These are phyloP conservation scores for Epichloe brachyelytri DNA, from an alignment of 2,329 filamentous ascomycete species.

Conservation along the genomic window DNA sequence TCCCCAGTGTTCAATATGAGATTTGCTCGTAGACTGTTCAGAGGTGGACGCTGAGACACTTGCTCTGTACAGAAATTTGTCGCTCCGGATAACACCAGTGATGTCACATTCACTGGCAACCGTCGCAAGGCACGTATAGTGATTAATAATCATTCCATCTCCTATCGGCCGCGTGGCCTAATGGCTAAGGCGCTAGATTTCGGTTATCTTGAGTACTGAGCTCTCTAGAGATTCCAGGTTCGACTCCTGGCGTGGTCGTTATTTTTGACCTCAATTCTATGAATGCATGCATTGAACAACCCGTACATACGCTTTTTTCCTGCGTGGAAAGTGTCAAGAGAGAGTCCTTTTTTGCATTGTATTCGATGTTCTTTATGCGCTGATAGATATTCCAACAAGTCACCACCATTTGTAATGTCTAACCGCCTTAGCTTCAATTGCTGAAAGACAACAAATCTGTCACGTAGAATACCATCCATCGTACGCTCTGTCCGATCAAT, in stretches of 20 bases:
- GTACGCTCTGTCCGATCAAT: neutral
- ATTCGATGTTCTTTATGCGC: no score
- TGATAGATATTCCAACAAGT: no score
- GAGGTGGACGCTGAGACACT: no score
- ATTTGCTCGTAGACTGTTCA: no score
- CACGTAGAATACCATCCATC: no score
- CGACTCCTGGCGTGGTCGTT: conserved; percentile 30
- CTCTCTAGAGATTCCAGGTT: conserved; percentile 31
- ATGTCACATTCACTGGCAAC: neutral
- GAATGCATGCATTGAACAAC: no score
- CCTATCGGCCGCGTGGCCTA: conserved; percentile 27
- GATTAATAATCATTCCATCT: neutral
- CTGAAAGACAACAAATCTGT: neutral
- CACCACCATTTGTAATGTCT: neutral
- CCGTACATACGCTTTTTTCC: neutral
- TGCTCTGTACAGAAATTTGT: no score
- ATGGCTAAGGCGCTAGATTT: conserved; percentile 33
- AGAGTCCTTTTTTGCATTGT: neutral
- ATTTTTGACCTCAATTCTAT: no score
- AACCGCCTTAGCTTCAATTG: neutral
- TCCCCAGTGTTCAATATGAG: no score
- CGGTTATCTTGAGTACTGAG: conserved; percentile 14
- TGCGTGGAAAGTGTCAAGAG: no score
- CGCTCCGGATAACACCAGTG: no score
- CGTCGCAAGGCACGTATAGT: rapidly evolving